Base-by-base conservation (phyloP, 2,329 filamentous ascomycete genomes). In the Stagonosporopsis vannaccii region DNA sequence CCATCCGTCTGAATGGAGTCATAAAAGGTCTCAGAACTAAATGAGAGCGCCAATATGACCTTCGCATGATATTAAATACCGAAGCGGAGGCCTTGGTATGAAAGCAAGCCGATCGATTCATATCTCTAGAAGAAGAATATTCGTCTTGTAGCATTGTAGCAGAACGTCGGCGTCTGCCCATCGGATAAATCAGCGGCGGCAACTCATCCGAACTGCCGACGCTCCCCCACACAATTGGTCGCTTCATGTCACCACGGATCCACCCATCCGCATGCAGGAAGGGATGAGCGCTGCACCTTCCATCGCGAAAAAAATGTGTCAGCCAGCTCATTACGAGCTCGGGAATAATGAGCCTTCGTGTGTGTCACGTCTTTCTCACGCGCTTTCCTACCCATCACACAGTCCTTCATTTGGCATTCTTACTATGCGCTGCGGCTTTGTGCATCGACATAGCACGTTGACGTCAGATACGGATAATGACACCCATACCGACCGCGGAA, bases 271-370 rank as follows among this genome's bases (percentile, higher is more conserved):
- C 35, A 33, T 41, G 22, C 33, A 36, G 43, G 28, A 42, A 41
- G 25, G 35, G 50, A 45, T 46, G 49, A 6, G 37, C 41, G 49
- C 49, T 37, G 26, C 28, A 20, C 30, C 41, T 52, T 15, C 42
- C 28, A 52, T 36, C 26, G 30, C 26, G 19, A 33, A 26, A 48
- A 46, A 30, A 26, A 15, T 53, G 41, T 54, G 51, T 54, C 51
- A 53, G 35, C 43, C 15, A 47, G 30, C n/a, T 42, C 51, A 39
- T 25, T 32, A 42, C 13, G 26, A 35, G 51, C 44, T 23, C 37
- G 46, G 46, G 26, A 56, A 50, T 50, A 39, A 51, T 26, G 22
- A 20, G 6, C 30, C 9, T 22, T 48, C 17, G 3, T 25, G 33
- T 15, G 17, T 17, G 28, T 45, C 30, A 23, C 15, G 4, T 22